A percentile compares a stretch with the other conserved stretches of the same genome.
phyloP scores from a whole-genome alignment of 2,329 filamentous ascomycete genomes.

The Phaeoacremonium minimum region DNA sequence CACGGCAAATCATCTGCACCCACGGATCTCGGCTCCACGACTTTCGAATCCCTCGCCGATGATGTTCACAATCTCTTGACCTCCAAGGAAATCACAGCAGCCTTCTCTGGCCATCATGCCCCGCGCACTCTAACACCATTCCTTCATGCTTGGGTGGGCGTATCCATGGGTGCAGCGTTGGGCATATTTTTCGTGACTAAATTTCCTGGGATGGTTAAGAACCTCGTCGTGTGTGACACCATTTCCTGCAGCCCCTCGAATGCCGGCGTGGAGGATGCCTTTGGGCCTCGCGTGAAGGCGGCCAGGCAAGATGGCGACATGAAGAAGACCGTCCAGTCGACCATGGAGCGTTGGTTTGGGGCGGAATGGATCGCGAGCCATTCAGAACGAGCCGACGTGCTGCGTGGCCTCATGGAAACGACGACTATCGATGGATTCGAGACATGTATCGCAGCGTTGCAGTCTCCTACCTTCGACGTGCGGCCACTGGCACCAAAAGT shows the following conservation, averaged over 20 bases:
- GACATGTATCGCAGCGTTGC: conserved; percentile 32
- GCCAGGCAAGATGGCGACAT: conserved; percentile 26
- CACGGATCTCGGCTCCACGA: conserved; percentile 23
- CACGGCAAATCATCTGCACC: conserved; percentile 33
- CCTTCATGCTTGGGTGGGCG: conserved; percentile 35
- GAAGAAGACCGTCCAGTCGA: conserved; percentile 21
- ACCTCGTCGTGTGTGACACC: conserved; percentile 34
- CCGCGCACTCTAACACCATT: not conserved
- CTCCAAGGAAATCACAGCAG: conserved; percentile 18
- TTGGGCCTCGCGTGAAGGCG: conserved; percentile 26
- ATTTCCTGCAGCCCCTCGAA: conserved; percentile 31
- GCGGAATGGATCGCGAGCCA: conserved; percentile 28
- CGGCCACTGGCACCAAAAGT: conserved; percentile 25
- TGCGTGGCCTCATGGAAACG: conserved; percentile 27
- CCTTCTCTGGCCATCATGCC: not conserved
- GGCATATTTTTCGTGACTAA: conserved; percentile 31
- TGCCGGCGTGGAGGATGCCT: conserved; percentile 27
- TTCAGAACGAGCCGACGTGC: conserved; percentile 25
- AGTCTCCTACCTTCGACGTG: conserved; percentile 30
- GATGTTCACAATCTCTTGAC: conserved; percentile 28
- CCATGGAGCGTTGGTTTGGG: conserved; percentile 36
- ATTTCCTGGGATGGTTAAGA: conserved; percentile 30
- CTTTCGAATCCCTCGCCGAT: conserved; percentile 31
- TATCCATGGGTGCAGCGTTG: conserved; percentile 38
- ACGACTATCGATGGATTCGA: conserved; percentile 35